Evolutionary conservation across 2,329 filamentous ascomycete genomes (phyloP).

Genomic region (Penicillium digitatum): DNA sequence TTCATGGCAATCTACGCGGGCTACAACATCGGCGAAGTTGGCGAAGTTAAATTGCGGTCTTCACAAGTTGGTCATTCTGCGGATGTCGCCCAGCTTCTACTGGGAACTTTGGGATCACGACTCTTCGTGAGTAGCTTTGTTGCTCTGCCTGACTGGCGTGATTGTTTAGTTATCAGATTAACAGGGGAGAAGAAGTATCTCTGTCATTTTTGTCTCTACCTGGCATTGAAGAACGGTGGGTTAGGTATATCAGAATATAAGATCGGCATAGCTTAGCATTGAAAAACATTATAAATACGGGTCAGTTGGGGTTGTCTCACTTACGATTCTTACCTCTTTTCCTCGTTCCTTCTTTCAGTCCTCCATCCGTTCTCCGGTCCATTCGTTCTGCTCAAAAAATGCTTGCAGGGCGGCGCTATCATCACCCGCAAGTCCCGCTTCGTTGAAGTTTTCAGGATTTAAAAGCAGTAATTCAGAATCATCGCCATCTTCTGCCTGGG

Average conservation of each 20-base stretch:
- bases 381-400: neutral
- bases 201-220: neutral
- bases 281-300: neutral
- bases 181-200: neutral
- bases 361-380: neutral
- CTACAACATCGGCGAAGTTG: constrained; percentile 2
- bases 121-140: constrained; percentile 8
- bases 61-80: constrained; percentile 6
- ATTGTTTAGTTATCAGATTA: neutral
- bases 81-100: neutral
- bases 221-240: neutral
- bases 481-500: neutral
- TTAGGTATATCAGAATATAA: neutral
- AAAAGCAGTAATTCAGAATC: neutral
- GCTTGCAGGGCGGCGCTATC: neutral
- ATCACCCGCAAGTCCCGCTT: neutral
- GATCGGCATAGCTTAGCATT: too few relatives aligned
- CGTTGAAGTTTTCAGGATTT: neutral
- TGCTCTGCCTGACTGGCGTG: constrained; percentile 3
- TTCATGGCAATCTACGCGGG: constrained; percentile 6
- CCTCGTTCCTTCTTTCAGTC: neutral
- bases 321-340: neutral
- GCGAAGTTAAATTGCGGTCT: constrained; percentile 2
- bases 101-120: neutral
- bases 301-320: neutral